phyloP scores from a whole-genome alignment of 805 yeast species.

The Wickerhamiella vanderwaltii region DNA sequence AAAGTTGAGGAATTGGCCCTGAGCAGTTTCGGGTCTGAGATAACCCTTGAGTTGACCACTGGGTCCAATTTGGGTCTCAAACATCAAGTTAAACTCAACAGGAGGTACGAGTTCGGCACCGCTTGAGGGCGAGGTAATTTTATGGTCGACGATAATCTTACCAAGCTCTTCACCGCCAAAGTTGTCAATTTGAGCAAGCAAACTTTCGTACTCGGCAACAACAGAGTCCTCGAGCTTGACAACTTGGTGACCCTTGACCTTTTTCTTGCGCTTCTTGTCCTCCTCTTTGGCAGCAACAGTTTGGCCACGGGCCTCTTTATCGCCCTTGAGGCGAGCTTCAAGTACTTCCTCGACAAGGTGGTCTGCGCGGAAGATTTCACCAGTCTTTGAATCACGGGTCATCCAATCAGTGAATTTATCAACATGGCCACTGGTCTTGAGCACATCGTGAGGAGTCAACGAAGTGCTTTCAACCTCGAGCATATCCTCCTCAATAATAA shows the following conservation, averaged over 20 bases:
- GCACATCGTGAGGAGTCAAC: conserved; percentile 94
- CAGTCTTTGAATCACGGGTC: conserved; percentile 91
- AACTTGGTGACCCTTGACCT: conserved; percentile 88
- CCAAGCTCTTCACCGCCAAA: conserved; percentile 88
- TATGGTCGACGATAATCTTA: conserved; percentile 66
- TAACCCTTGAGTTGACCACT: conserved; percentile 93
- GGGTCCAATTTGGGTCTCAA: conserved; percentile 98
- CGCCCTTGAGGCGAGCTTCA: conserved; percentile 93
- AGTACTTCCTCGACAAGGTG: conserved; percentile 96
- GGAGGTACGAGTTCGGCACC: conserved; percentile 81
- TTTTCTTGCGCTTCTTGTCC: conserved; percentile 77
- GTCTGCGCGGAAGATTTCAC: conserved; percentile 97
- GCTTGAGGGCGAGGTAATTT: conserved; percentile 85
- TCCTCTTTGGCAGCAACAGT: conserved; percentile 49
- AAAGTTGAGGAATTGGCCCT: conserved; percentile 96
- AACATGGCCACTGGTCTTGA: conserved; percentile 98
- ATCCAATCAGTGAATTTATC: conserved; percentile 99
- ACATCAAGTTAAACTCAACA: conserved; percentile 93
- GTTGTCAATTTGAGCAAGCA: conserved; percentile 86
- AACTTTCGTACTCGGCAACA: conserved; percentile 68
- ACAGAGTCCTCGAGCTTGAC: conserved; percentile 71
- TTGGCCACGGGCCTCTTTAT: conserved; percentile 88
- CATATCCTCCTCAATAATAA: conserved; percentile 96
- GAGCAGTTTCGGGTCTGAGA: conserved; percentile 98
- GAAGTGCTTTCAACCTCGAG: conserved; percentile 96